These are phyloP conservation scores for Euphrasia arctica DNA, from an alignment of 305 asterid genomes.

Conservation along the genomic window DNA sequence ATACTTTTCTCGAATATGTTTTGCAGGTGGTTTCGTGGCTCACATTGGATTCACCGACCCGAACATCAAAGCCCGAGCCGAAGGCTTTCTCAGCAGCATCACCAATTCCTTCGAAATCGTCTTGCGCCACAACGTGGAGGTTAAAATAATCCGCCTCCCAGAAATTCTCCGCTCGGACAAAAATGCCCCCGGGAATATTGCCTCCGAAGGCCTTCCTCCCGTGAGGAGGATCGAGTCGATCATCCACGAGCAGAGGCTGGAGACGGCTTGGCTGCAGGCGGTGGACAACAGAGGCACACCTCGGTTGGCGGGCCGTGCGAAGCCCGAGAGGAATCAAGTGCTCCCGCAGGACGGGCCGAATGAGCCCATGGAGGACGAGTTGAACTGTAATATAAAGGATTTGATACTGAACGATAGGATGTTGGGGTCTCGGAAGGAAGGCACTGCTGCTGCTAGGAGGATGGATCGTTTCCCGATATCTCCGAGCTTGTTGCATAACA, in stretches of 20 bases:
- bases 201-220: conserved; percentile 33
- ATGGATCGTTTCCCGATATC: conserved; percentile 53
- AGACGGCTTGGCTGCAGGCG: conserved; percentile 91
- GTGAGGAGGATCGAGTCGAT: conserved; percentile 74
- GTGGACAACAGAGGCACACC: conserved; percentile 69
- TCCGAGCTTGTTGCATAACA: conserved; percentile 81
- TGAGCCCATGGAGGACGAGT: conserved; percentile 53
- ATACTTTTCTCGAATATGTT: background rate
- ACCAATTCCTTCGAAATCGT: conserved; percentile 78
- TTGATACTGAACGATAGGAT: conserved; percentile 47
- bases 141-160: conserved; percentile 57
- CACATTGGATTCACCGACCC: conserved; percentile 68
- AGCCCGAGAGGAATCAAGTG: conserved; percentile 82
- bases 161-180: conserved; percentile 28
- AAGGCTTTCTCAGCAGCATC: conserved; percentile 86
- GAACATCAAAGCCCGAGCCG: conserved; percentile 73
- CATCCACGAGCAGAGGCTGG: conserved; percentile 75
- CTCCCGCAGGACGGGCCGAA: conserved; percentile 64
- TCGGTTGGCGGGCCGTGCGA: conserved; percentile 48
- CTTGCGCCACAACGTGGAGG: conserved; percentile 71
- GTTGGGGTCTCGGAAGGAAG: conserved; percentile 40
- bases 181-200: background rate
- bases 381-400: conserved; percentile 56
- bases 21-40: conserved; percentile 76
- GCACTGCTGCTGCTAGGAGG: conserved; percentile 34